Evolutionary conservation across 352 stramenopile species (phyloP).

Genomic region (Pilasporangium apinafurcum): DNA sequence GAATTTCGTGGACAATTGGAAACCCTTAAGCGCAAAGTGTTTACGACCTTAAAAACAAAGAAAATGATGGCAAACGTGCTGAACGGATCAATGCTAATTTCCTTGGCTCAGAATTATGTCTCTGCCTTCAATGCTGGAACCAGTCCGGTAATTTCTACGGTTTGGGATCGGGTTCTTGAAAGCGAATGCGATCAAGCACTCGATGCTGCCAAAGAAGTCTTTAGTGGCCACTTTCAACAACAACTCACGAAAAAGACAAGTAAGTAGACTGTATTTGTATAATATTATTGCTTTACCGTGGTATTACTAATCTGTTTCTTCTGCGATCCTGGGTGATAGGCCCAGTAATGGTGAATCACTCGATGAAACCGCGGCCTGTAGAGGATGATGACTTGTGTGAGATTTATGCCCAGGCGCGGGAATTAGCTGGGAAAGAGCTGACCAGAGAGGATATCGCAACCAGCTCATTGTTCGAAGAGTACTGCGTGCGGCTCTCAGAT

Average conservation of each 20-base stretch:
- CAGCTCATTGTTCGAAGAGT: slow-evolving; percentile 27
- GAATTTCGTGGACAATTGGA: slow-evolving; percentile 67
- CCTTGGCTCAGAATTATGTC: slow-evolving; percentile 59
- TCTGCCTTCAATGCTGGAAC: slow-evolving; percentile 60
- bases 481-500: slow-evolving; percentile 39
- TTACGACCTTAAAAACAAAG: slow-evolving; percentile 49
- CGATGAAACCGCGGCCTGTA: slow-evolving; percentile 15
- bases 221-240: slow-evolving; percentile 24
- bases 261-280: slow-evolving; percentile 12
- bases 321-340: slow-evolving; percentile 7
- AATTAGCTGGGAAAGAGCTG: slow-evolving; percentile 26
- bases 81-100: slow-evolving; percentile 62
- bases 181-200: slow-evolving; percentile 58
- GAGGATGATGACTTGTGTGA: slow-evolving; percentile 25
- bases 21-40: slow-evolving; percentile 48
- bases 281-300: neutral
- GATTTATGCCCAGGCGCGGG: slow-evolving; percentile 25
- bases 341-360: slow-evolving; percentile 19
- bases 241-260: slow-evolving; percentile 19
- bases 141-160: slow-evolving; percentile 71
- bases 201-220: slow-evolving; percentile 43
- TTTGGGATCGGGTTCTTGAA: slow-evolving; percentile 79
- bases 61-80: slow-evolving; percentile 52
- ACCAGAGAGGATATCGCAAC: slow-evolving; percentile 28
- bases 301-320: neutral